Conservation (phyloP, 495 filamentous ascomycete species). For the Chaetomium cochliodes region DNA sequence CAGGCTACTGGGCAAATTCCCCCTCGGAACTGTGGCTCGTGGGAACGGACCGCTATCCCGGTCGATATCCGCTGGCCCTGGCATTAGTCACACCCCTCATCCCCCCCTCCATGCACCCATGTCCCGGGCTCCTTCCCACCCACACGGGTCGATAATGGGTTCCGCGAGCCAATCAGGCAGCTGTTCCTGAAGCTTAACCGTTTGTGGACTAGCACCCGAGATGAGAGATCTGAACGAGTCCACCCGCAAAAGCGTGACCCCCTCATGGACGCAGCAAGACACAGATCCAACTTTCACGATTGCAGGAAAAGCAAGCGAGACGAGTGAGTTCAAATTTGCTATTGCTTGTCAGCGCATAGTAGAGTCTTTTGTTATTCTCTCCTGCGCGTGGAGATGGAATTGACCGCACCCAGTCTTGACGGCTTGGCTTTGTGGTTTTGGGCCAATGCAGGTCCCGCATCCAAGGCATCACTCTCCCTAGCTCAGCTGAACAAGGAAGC, state of each 20-base stretch:
- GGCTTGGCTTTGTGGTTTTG: background rate
- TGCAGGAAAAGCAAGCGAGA: background rate
- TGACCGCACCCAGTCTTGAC: background rate
- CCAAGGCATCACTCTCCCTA: background rate
- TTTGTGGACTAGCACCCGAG: constrained; percentile 12
- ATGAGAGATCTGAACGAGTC: constrained; percentile 13
- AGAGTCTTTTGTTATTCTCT: background rate
- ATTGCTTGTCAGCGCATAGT: too few species aligned
- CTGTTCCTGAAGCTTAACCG: constrained; percentile 50
- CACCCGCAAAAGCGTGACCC: constrained; percentile 20
- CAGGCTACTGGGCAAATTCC: background rate
- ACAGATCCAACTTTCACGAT: background rate
- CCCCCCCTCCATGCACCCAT: too few species aligned
- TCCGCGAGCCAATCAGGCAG: constrained; percentile 48
- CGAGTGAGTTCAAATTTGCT: background rate
- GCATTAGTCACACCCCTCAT: constrained; percentile 10
- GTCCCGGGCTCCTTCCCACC: constrained; percentile 31
- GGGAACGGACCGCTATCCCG: background rate
- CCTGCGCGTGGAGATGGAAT: background rate
- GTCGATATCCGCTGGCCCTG: background rate
- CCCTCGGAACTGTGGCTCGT: background rate
- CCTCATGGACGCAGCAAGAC: background rate
- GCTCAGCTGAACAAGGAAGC: constrained; percentile 5
- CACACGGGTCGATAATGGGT: constrained; percentile 38
- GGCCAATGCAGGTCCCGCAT: background rate